Evolutionary conservation across 768 basidiomycete species (phyloP).

Genomic region (Russula sp.): DNA sequence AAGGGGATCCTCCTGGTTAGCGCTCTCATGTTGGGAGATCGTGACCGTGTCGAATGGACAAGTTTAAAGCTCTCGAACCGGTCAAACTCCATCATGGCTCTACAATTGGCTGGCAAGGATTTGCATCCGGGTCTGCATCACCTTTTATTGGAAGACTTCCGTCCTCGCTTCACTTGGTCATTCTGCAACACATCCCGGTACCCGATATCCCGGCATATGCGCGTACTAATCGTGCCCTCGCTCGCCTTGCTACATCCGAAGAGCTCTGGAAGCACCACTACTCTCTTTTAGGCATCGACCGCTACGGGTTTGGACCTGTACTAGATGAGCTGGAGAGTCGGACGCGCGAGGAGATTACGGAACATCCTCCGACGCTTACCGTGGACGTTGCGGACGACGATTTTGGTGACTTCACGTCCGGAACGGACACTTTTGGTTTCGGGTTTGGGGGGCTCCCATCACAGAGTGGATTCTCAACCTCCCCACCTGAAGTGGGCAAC

Average conservation of each 20-base stretch:
- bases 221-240: conserved; percentile 56
- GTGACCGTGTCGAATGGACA: conserved; percentile 52
- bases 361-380: conserved; percentile 54
- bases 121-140: not conserved
- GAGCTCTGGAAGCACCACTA: conserved; percentile 73
- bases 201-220: conserved; percentile 78
- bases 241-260: conserved; percentile 62
- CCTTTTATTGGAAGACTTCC: conserved; percentile 73
- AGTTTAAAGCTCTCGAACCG: conserved; percentile 82
- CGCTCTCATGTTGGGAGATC: not conserved
- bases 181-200: conserved; percentile 69
- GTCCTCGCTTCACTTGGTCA: conserved; percentile 63
- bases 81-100: conserved; percentile 32
- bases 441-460: conserved; percentile 1
- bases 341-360: conserved; percentile 34
- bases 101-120: not conserved
- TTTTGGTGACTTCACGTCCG: conserved; percentile 79
- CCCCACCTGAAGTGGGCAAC: conserved; percentile 43
- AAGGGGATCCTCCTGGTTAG: not conserved
- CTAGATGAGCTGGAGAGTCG: conserved; percentile 56
- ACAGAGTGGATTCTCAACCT: conserved; percentile 21
- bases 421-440: conserved; percentile 18
- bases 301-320: conserved; percentile 39
- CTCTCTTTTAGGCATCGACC: conserved; percentile 50
- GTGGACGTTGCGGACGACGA: conserved; percentile 70